Evolutionary conservation across 2,329 filamentous ascomycete species (phyloP), one percentile per base, ranked within the genome.

Genomic region (Fusarium palustre): DNA sequence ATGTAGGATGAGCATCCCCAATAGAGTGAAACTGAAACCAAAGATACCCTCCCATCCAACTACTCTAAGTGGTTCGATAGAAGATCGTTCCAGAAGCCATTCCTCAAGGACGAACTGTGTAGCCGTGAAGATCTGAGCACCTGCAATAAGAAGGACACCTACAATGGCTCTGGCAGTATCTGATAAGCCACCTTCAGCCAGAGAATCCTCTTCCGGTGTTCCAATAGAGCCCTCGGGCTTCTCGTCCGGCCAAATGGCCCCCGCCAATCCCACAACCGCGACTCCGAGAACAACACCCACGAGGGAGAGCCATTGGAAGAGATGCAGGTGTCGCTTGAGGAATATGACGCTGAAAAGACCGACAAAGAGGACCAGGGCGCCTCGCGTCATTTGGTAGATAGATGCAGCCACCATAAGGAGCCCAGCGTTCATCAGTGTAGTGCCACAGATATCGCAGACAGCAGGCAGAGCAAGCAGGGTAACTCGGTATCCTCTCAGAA

Each of bases 381-480:
- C 96, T 62, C 96, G 87, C 2, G 95, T 98, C 96, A 99, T 99
- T 82, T 99, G 96, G 81, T 97, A 99, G 76, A 99, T 97, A 64
- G 93, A 97, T 2, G 96, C 93, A 15, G 93, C 96, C 25, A 98
- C 94, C 77, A 98, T 94, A 49, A 98, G 86, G 71, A 99, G 85
- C 5, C 96, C 96, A 7, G 93, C 92, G 76, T 99, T 99, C 94
- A 99, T 98, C 57, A 98, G 87, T 6, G 96, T 99, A 7, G 96
- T 99, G 48, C 93, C 96, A 25, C 92, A 89, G 69, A 98, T 97
- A 78, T 99, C 96, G 81, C 94, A 97, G 76, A 94, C 91, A 42
- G 96, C 92, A 2, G 96, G 96, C 13, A 97, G 83, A 10, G 94
- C 91, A 55, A 99, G 87, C 31, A 98, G 80, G 6, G 91, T 76